Evolutionary conservation across 1,284 basidiomycete genomes (phyloP).

Genomic region (Apiotrichum gracile): DNA sequence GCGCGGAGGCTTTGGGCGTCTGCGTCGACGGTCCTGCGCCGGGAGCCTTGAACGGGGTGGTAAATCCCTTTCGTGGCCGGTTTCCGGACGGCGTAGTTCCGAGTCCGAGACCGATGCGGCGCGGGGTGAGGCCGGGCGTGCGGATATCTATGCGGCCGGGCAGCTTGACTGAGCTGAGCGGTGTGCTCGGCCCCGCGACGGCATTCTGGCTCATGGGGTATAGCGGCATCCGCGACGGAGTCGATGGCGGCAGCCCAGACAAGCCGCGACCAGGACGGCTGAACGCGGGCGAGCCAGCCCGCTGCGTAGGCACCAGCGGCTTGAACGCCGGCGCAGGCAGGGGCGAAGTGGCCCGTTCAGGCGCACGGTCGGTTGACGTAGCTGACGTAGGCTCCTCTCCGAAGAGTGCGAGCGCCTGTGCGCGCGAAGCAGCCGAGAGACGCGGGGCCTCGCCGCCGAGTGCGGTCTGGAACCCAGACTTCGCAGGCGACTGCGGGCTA

Average conservation of each 20-base stretch:
- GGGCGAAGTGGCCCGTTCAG: no score
- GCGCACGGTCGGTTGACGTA: background rate
- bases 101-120: constrained; percentile 42
- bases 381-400: background rate
- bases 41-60: constrained; percentile 40
- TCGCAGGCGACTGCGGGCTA: background rate
- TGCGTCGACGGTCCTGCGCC: background rate
- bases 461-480: background rate
- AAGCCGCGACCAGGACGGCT: background rate
- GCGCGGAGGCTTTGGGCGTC: background rate
- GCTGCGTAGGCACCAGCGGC: background rate
- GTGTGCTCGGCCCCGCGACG: constrained; percentile 1
- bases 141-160: constrained; percentile 24
- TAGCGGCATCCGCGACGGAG: constrained; percentile 24
- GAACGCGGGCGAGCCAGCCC: constrained; percentile 1
- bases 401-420: background rate
- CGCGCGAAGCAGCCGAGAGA: background rate
- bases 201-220: constrained; percentile 26
- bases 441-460: background rate
- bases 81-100: constrained; percentile 27
- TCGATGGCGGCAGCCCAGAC: background rate
- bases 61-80: constrained; percentile 24
- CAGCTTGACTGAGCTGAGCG: background rate
- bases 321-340: background rate
- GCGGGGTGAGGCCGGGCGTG: constrained; percentile 22